Evolutionary conservation across 495 filamentous ascomycete species (phyloP), one percentile per base, ranked within the genome.

Genomic region (Penicillium chermesinum): DNA sequence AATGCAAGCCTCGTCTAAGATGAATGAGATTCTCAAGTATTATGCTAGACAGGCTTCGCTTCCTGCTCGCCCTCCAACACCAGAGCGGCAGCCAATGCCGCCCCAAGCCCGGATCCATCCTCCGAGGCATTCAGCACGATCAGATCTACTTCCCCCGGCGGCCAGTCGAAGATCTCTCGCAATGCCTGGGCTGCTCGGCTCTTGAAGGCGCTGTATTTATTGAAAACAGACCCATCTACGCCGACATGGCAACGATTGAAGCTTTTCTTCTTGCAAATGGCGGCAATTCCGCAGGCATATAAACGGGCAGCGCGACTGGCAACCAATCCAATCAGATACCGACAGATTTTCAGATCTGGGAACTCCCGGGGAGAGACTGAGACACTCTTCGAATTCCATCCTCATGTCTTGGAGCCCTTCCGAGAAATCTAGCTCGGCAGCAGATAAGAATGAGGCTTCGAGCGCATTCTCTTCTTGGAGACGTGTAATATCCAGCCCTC

Each of bases 171-270:
- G 27, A 67, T 69, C 14, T 69, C 61, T 33, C 88, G 79, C 7
- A 96, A 77, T 32, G 87, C 91, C 48, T 83, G 76, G 0, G 86
- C 85, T 21, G 86, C 88, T 41, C 91, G 83, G 7, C 77, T 73
- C 71, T 91, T 88, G 73, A 96, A 95, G 57, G 89, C 85, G 5
- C 86, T 86, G 65, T 95, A 94, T 61, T 93, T 94, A 74, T 91
- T 91, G 72, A 96, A 95, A 17, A 95, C 87, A 1, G 85, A 86
- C 9, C 91, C 91, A 56, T 96, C 89, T 22, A 91, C 90, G 42
- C 89, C 91, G n/a, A 95, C 89, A 59, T 91, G 88, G 72, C 87
- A 91, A 3, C 76, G 73, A 38, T 76, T 65, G 44, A 85, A 82
- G 21, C 78, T 76, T 68, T 93, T 95, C 79, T 91, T 95, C 69